These are phyloP conservation scores for Fusarium musae DNA, from an alignment of 2,329 filamentous ascomycete genomes.

Conservation along the genomic window DNA sequence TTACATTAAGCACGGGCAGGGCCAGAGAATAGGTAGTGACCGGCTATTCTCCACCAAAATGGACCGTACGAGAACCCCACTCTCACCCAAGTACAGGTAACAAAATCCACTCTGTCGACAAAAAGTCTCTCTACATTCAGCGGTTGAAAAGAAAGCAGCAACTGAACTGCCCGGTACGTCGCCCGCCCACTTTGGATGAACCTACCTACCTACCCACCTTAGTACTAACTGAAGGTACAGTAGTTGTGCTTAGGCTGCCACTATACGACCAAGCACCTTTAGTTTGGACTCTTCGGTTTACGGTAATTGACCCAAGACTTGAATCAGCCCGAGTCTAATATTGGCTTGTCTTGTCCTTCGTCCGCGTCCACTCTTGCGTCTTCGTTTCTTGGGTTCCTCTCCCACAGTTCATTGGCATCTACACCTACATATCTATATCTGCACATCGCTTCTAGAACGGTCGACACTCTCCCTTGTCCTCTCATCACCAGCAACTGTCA, in stretches of 20 bases:
- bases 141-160: constrained; percentile 2
- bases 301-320: not conserved
- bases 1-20: not conserved
- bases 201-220: not conserved
- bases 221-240: not conserved
- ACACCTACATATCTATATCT: not conserved
- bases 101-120: constrained; percentile 30
- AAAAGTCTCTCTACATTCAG: constrained; percentile 38
- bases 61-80: constrained; percentile 21
- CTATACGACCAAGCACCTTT: constrained; percentile 40
- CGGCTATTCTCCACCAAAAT: constrained; percentile 9
- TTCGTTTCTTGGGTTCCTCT: constrained; percentile 15
- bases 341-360: constrained; percentile 15
- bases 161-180: not conserved
- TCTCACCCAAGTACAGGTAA: constrained; percentile 12
- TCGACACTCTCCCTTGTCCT: constrained; percentile 2
- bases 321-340: constrained; percentile 1
- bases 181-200: not conserved
- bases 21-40: constrained; percentile 3
- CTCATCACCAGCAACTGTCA: not conserved
- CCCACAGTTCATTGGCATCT: constrained; percentile 25
- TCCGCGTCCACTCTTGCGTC: not conserved
- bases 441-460: constrained; percentile 16
- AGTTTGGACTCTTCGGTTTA: constrained; percentile 1
- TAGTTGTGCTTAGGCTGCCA: constrained; percentile 15